Base-by-base conservation (phyloP, 345 rosid genomes). In the Citrus cavaleriei region DNA sequence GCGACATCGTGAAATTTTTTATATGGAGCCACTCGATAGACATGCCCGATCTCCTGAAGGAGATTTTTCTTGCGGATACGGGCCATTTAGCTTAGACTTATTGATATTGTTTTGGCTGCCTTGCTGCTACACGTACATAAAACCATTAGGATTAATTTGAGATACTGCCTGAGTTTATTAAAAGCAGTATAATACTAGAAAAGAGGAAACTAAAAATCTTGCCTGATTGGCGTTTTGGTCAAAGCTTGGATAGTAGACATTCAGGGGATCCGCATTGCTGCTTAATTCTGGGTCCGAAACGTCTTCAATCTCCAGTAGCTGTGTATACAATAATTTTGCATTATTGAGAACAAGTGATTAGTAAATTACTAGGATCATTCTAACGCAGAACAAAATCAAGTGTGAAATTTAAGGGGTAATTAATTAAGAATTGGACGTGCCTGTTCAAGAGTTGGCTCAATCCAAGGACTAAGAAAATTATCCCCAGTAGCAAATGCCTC, bases 381-480 rank as follows among this genome's bases (percentile, higher is more conserved):
- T 46, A 54, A 54, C 22, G 19, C 5, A 18, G 13, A 25, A 40
- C 12, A n/a, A 62, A 75, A 51, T 75, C 1, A 28, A 67, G 27
- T 37, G 10, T 60, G 18, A 1, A n/a, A 12, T 32, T 12, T 12
- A 68, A 46, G 46, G 51, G 18, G 18, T 46, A 46, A 13, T 13
- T 4, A 65, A 32, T 65, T 4, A 66, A 69, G 42, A 25, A 66
- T 58, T 63, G 10, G 16, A 62, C 63, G 7, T 80, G 68, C 88
- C 88, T 80, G 79, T 32, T 25, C 35, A 72, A 77, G 74, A 40
- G 82, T 24, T 67, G 70, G 85, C 28, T 72, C 70, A 54, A 19
- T 38, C 76, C 68, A 21, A 38, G 65, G 64, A 12, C 57, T 16
- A 35, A 69, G 59, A n/a, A 46, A 22, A 35, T 27, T 16, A 12